Evolutionary conservation across 106 monocot genomes (phyloP), one percentile per base, ranked within the genome.

Genomic region (Agapanthus africanus): DNA sequence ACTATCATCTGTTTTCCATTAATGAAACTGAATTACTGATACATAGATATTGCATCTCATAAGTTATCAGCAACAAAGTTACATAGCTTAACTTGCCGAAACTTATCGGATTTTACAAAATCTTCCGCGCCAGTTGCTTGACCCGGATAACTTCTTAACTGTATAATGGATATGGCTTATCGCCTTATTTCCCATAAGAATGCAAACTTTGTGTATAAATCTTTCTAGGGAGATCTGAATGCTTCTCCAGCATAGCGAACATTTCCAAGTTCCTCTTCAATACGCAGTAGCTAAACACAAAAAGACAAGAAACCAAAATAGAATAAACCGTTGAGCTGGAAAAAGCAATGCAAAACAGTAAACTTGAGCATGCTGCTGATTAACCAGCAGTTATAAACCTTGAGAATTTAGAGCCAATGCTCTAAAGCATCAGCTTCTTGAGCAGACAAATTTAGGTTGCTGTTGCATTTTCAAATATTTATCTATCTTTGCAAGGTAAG

Each of bases 181-280:
- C 39, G 61, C 59, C 59, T 71, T 56, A 66, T 78, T 66, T 37
- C 59, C 22, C 21, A 26, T 30, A 38, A 66, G 16, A 16, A 76
- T 71, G 54, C 52, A 42, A 46, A 54, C 11, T 27, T 39, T 34
- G n/a, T 6, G 34, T 5, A 37, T 15, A 60, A 21, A 54, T 3
- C 10, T 14, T 31, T 37, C 54, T 75, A 81, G n/a, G 78, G 83
- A 68, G 82, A 90, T 77, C 94, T 90, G 77, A 90, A 94, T 73
- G 68, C 80, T 78, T 90, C 83, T 11, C 94, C 94, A 50, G 87
- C 94, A 79, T 85, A 94, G 18, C 83, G 82, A 57, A 85, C 94
- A 77, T 70, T 67, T 42, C 84, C 84, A 70, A 90, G 90, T 68
- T 90, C 94, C 79, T 90, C 90, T 71, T 94, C 94, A 66, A 94